A percentile compares a stretch with the other conserved stretches of the same genome.
Evolutionary conservation across 192 early-diverging fungal genomes (phyloP).

Genomic region (Backusella tarrabulga): DNA sequence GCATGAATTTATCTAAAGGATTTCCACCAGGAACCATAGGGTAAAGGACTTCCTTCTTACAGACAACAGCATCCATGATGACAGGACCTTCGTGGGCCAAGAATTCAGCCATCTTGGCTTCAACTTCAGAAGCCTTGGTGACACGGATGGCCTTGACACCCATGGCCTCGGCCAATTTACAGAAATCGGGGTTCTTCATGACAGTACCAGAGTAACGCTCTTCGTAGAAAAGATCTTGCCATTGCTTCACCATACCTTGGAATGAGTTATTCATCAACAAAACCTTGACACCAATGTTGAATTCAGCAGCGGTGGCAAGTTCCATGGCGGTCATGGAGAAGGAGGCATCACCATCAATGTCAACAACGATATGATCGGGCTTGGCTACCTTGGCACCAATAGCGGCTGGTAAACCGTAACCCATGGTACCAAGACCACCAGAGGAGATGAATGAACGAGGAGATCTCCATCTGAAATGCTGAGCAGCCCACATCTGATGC

Average conservation of each 20-base stretch:
- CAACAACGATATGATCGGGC: conserved; percentile 94
- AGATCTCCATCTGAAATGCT: conserved; percentile 89
- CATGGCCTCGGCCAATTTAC: conserved; percentile 95
- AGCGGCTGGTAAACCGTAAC: conserved; percentile 92
- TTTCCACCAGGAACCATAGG: conserved; percentile 98
- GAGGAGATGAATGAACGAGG: conserved; percentile 92
- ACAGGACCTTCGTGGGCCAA: conserved; percentile 84
- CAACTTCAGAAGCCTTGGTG: conserved; percentile 81
- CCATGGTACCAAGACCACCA: conserved; percentile 99
- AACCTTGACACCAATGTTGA: conserved; percentile 96
- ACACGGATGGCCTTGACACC: conserved; percentile 86
- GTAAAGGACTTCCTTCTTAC: conserved; percentile 93
- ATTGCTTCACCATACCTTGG: conserved; percentile 97
- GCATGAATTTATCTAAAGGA: conserved; percentile 87
- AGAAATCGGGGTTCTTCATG: conserved; percentile 98
- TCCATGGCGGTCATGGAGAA: conserved; percentile 99
- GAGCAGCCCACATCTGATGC: conserved; percentile 99
- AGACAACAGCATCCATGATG: conserved; percentile 87
- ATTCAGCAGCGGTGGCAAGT: conserved; percentile 93
- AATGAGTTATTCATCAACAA: conserved; percentile 98
- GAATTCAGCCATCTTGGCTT: conserved; percentile 88
- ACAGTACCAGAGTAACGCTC: conserved; percentile 91
- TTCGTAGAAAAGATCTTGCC: conserved; percentile 97
- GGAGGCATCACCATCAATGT: conserved; percentile 98
- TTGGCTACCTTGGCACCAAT: conserved; percentile 97